phyloP scores from a whole-genome alignment of 2,329 filamentous ascomycete genomes.

The Colletotrichum musae region DNA sequence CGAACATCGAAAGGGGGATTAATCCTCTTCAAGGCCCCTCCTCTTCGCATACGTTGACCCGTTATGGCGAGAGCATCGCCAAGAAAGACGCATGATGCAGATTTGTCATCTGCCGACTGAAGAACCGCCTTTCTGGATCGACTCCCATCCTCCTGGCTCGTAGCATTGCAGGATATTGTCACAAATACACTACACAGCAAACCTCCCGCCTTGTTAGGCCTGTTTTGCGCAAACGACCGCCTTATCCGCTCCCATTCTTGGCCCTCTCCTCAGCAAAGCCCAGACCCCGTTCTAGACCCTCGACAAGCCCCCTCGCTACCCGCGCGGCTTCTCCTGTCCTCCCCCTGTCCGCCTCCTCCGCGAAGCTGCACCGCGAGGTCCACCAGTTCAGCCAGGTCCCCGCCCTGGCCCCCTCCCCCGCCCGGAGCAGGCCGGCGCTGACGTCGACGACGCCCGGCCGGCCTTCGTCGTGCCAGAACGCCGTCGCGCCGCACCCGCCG shows the following conservation, averaged over 20 bases:
- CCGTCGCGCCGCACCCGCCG: conserved; percentile 71
- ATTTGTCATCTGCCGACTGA: background rate
- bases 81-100: conserved; percentile 7
- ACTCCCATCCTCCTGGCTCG: background rate
- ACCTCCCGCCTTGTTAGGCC: background rate
- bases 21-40: too few species aligned
- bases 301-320: conserved; percentile 49
- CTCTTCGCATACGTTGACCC: too few species aligned
- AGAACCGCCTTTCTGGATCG: background rate
- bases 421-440: conserved; percentile 71
- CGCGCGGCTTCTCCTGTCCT: conserved; percentile 47
- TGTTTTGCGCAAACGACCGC: conserved; percentile 7
- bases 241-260: background rate
- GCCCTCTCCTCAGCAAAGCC: background rate
- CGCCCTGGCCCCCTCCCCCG: conserved; percentile 66
- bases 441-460: conserved; percentile 73
- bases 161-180: conserved; percentile 14
- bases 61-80: background rate
- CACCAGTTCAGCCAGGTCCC: conserved; percentile 76
- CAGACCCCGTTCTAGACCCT: conserved; percentile 47
- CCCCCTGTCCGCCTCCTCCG: conserved; percentile 62
- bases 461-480: conserved; percentile 72
- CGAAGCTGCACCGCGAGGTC: conserved; percentile 70
- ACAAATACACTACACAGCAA: background rate
- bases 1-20: too few species aligned